Base-by-base conservation (phyloP, 2,329 filamentous ascomycete species). In the Pseudogymnoascus sp. region DNA sequence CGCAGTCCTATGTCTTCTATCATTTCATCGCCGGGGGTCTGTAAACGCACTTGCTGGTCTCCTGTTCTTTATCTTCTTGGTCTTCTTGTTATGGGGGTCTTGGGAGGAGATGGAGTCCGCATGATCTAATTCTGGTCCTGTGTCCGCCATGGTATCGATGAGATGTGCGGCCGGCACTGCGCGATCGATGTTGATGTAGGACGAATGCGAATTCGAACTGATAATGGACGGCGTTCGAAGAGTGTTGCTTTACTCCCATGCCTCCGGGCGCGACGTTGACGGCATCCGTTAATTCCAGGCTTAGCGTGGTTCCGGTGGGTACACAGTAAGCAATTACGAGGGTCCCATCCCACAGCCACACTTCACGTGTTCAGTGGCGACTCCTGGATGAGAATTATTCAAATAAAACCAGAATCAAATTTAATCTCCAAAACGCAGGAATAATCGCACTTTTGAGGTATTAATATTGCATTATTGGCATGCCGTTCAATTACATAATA, bases 61-160 rank as follows among this genome's bases (percentile, higher is more conserved):
- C 77, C 90, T 87, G 82, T 85, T 95, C 85, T 96, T 96, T 76
- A 88, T 84, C 81, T 92, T 94, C 78, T 87, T 94, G 80, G 82
- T 82, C 71, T 76, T 72, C 70, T 82, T 79, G 68, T 74, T 73
- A 68, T 76, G 74, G 62, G 79, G 79, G 67, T 85, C 82, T 69
- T 82, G 78, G 39, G 82, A 83, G 64, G 77, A 74, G 68, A 84
- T 80, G 58, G 82, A 84, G 73, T 83, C 81, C 49, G 70, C 68
- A 52, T 70, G 71, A 30, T 64, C 65, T 63, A 71, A 64, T 23
- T 60, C 62, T 19, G 67, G 66, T 67, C 66, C 65, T 65, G 65
- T 60, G 60, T 71, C 68, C 64, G 71, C 64, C 72, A 73, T 73
- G n/a, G 49, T 55, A 55, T 55, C 49, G 49, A 55, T 22, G 25